Evolutionary conservation across 768 basidiomycete genomes (phyloP), one percentile per base, ranked within the genome.

Genomic region (Dioszegia crocea): DNA sequence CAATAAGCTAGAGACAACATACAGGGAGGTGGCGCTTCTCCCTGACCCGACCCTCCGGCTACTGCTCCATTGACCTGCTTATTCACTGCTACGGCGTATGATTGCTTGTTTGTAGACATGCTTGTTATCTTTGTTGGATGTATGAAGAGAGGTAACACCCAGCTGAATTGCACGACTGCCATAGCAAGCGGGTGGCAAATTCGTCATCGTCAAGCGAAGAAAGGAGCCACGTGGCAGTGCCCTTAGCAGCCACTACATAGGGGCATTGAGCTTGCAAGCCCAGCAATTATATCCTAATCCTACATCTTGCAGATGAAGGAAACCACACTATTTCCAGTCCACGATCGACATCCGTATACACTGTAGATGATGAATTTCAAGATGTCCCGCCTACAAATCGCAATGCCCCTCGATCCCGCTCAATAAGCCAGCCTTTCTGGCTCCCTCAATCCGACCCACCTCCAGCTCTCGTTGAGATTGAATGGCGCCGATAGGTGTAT

Each of bases 11-110:
- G n/a, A n/a, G 45, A 10, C 38, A 12, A 45, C 62, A 49, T 30
- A 64, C 62, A 64, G 33, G 62, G 59, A 30, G 62, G 62, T 19
- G 62, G 62, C n/a, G 62, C 62, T 19, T 64, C 62, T 10, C n/a
- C 53, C 24, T 51, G 54, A 5, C 45, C 39, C 3, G 53, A 17
- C 16, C 12, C 30, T 17, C 24, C 44, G 16, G 41, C 33, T 14
- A 6, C 41, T 9, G 12, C 40, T 4, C 24, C 24, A n/a, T 48
- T 43, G 33, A 45, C 14, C 31, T 41, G 39, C n/a, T 54, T 56
- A 5, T 31, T 33, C 3, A 27, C 59, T 26, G 46, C 59, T 4
- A 47, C 46, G 3, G 53, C 53, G 46, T 49, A 56, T n/a, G 59
- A 47, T 19, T 41, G 51, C 38, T 56, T 48, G n/a, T 46, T 33